Evolutionary conservation across 768 basidiomycete species (phyloP).

Genomic region (Clitopilus hobsonii): DNA sequence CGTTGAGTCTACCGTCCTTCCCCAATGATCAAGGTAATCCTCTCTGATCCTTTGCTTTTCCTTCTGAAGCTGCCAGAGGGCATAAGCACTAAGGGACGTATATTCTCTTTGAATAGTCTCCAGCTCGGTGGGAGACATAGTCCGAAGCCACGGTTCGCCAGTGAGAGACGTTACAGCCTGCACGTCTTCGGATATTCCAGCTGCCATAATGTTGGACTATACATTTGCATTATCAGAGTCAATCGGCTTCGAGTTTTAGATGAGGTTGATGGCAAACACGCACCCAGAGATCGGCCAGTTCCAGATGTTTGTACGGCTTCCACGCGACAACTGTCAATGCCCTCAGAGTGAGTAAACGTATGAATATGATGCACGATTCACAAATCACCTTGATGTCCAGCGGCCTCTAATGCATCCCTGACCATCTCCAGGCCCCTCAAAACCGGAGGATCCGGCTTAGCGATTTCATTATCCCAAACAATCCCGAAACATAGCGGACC

Average conservation of each 20-base stretch:
- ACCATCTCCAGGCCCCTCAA: conserved; percentile 51
- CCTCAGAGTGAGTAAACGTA: background rate
- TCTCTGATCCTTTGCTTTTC: conserved; percentile 43
- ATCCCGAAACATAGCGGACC: conserved; percentile 49
- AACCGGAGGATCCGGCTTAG: conserved; percentile 62
- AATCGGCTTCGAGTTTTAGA: background rate
- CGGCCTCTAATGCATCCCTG: conserved; percentile 50
- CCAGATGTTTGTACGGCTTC: conserved; percentile 49
- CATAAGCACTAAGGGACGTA: conserved; percentile 33
- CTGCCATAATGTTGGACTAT: conserved; percentile 24
- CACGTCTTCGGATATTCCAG: conserved; percentile 48
- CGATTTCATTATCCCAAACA: conserved; percentile 60
- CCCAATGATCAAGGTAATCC: conserved; percentile 61
- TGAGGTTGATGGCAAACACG: conserved; percentile 9
- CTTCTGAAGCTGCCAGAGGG: conserved; percentile 69
- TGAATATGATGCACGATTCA: background rate
- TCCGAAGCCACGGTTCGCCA: conserved; percentile 53
- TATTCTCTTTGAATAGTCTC: background rate
- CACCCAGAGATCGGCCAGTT: conserved; percentile 39
- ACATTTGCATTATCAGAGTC: background rate
- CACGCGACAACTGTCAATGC: conserved; percentile 60
- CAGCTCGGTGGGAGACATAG: conserved; percentile 34
- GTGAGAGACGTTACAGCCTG: conserved; percentile 24
- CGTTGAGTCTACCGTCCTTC: conserved; percentile 42
- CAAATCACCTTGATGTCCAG: conserved; percentile 59